phyloP scores from a whole-genome alignment of 441 rosid genomes.

The Breynia disticha region DNA sequence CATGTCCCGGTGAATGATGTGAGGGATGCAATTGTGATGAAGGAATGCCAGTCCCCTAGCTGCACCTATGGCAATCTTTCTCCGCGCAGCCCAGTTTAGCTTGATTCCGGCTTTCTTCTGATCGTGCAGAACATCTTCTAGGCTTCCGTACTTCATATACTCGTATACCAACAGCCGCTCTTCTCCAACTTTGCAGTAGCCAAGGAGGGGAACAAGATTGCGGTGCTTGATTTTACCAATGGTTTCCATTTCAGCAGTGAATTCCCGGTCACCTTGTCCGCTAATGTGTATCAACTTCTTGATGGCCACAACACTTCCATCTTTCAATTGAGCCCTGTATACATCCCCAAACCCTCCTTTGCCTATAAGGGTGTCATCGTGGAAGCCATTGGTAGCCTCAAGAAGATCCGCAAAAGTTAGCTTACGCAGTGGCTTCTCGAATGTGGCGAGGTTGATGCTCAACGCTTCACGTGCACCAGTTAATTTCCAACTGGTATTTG shows the following conservation, averaged over 20 bases:
- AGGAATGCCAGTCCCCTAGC: conserved; percentile 90
- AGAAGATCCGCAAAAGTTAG: conserved; percentile 89
- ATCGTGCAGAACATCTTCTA: conserved; percentile 79
- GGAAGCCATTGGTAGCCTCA: conserved; percentile 82
- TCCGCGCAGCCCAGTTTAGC: conserved; percentile 71
- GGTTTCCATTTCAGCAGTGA: conserved; percentile 97
- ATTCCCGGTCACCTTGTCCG: conserved; percentile 95
- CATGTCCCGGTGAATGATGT: conserved; percentile 95
- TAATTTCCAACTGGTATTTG: conserved; percentile 59
- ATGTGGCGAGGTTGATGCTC: conserved; percentile 81
- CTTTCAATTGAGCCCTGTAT: conserved; percentile 79
- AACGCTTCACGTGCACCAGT: conserved; percentile 61
- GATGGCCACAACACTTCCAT: conserved; percentile 80
- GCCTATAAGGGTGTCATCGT: conserved; percentile 67
- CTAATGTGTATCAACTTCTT: conserved; percentile 83
- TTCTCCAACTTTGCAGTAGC: conserved; percentile 90
- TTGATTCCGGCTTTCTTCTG: conserved; percentile 53
- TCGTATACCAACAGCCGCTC: conserved; percentile 93
- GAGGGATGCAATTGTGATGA: conserved; percentile 86
- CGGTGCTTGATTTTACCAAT: conserved; percentile 92
- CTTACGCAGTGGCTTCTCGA: conserved; percentile 71
- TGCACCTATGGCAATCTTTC: conserved; percentile 89
- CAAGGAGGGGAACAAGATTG: conserved; percentile 89
- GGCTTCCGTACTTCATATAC: conserved; percentile 89
- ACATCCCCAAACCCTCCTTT: conserved; percentile 98